Base-by-base conservation (phyloP, 2,329 filamentous ascomycete genomes). In the Colletotrichum sp. region DNA sequence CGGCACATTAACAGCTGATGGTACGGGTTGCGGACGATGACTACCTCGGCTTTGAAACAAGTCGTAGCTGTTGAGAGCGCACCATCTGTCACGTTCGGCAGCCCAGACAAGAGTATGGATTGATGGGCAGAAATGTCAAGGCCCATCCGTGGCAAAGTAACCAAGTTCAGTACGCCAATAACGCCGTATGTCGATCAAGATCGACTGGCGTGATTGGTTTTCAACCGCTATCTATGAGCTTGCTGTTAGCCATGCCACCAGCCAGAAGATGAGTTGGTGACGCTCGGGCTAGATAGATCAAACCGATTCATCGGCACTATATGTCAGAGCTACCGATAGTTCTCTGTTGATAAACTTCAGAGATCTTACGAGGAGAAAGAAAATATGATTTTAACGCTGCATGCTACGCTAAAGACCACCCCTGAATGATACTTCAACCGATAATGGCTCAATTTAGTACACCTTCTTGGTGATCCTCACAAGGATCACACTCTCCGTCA, bases 381-480 rank as follows among this genome's bases (percentile, higher is more conserved):
- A 61, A 34, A 2, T 16, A 24, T 61, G 4, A 61, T 34, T 61
- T 61, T 13, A 61, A n/a, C 32, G 30, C 26, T 34, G 5, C 12
- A 32, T 32, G 26, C 26, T 61, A 32, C 58, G 58, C 58, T 34
- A 61, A 32, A 61, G 30, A 61, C 58, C 16, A 61, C 7, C 30
- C n/a, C 26, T 32, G 12, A 32, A 30, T 32, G 32, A 32, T 21
- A 61, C 30, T 14, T 12, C 13, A 30, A 21, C 18, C 58, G 26
- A 7, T 5, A n/a, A n/a, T 6, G n/a, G 34, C 5, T 24, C 58
- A 30, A 13, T 14, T 61, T 76, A 82, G 10, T 75, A 76, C 75
- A 88, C 78, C 78, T 81, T 86, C 85, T 96, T 97, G 67, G 89
- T 89, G 67, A 98, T 89, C 82, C 92, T 92, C 34, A 98, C 91